Base-by-base conservation (phyloP, 2,329 filamentous ascomycete species). In the Pseudopyrenochaeta lycopersici region DNA sequence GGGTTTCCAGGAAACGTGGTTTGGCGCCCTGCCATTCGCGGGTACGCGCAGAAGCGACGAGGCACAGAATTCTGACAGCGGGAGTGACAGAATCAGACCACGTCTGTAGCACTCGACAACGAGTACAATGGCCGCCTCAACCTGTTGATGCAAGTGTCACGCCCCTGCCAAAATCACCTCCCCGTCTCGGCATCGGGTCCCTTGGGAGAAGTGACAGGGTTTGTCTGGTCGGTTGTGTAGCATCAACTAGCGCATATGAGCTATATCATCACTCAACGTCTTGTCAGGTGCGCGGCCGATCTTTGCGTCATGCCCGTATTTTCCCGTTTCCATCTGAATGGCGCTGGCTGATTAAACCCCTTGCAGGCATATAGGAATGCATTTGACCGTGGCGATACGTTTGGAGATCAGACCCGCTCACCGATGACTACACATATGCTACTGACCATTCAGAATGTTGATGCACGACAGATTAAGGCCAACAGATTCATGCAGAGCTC, bases 61-160 rank as follows among this genome's bases (percentile, higher is more conserved):
- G 32, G 53, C 48, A 67, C 65, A 58, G 48, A 40, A 60, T 68
- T 64, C 62, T 69, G 65, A 70, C 66, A 70, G 65, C 69, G 64
- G 67, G 56, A 68, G 61, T 63, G 57, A 60, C 62, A 60, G 47
- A 54, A 58, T 67, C 62, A 70, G 60, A 49, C 66, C 64, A 72
- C 55, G 50, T 61, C 51, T 51, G 64, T 67, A 62, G 27, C 46
- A 66, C 62, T 52, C 38, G 27, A 49, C 39, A 20, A 49, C 38
- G 29, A 36, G 33, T 42, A 57, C 46, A 54, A 39, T 52, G 29
- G 33, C 43, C 43, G 47, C 35, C 54, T 52, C 46, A 39, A 44
- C 40, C 35, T 50, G 47, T 60, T 42, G 54, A 67, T 70, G 57
- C 58, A 49, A 66, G 64, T 67, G 60, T 63, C 49, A 67, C 67